phyloP scores from a whole-genome alignment of 2,329 filamentous ascomycete species.

The Xylariaceae sp. region DNA sequence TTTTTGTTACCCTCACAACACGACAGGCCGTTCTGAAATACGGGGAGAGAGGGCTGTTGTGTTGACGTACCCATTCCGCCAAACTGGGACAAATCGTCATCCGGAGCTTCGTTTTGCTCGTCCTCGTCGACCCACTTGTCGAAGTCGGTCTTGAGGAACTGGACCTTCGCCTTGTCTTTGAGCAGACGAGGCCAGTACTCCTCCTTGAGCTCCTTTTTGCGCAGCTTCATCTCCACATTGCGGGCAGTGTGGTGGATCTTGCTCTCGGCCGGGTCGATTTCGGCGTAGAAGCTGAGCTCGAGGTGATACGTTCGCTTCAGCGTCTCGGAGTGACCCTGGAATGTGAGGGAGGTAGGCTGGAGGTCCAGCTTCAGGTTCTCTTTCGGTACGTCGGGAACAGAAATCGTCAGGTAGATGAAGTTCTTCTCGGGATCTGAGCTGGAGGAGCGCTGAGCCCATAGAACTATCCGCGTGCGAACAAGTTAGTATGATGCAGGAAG shows the following conservation, averaged over 20 bases:
- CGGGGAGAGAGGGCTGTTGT: neutral
- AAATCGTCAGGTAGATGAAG: slow-evolving; percentile 89
- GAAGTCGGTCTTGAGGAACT: slow-evolving; percentile 98
- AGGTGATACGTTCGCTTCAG: slow-evolving; percentile 86
- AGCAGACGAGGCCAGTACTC: slow-evolving; percentile 95
- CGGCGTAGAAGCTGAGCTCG: slow-evolving; percentile 79
- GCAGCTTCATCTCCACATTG: slow-evolving; percentile 82
- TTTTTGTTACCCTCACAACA: too few species aligned
- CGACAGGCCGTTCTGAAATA: neutral
- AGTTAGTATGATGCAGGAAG: slow-evolving; percentile 5
- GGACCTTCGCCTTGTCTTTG: slow-evolving; percentile 82
- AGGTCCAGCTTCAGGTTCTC: slow-evolving; percentile 76
- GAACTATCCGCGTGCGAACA: slow-evolving; percentile 52
- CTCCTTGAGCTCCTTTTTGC: slow-evolving; percentile 93
- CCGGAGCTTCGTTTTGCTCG: slow-evolving; percentile 85
- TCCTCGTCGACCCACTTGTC: slow-evolving; percentile 99
- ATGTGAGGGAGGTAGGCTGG: slow-evolving; percentile 69
- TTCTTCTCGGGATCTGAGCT: slow-evolving; percentile 76
- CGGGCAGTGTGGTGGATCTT: slow-evolving; percentile 85
- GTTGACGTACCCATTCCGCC: slow-evolving; percentile 56
- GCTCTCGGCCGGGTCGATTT: slow-evolving; percentile 80
- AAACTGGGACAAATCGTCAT: slow-evolving; percentile 71
- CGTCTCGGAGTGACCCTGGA: slow-evolving; percentile 74
- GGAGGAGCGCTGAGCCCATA: slow-evolving; percentile 97
- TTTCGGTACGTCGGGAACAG: slow-evolving; percentile 75